These are phyloP conservation scores for Ceratocystis destructans DNA, from an alignment of 2,329 filamentous ascomycete genomes.

Conservation along the genomic window DNA sequence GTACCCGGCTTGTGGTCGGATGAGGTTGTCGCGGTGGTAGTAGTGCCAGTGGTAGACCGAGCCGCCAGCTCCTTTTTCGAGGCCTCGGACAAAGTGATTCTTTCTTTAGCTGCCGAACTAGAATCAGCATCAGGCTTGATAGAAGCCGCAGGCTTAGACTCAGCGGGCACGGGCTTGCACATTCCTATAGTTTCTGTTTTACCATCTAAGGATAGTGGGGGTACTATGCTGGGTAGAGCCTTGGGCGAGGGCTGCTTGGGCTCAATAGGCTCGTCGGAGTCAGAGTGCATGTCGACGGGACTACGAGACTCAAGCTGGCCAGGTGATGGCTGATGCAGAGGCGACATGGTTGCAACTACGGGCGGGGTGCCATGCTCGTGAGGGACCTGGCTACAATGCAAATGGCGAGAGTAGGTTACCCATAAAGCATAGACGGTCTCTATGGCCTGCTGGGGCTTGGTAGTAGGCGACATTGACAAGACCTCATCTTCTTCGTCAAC, in stretches of 20 bases:
- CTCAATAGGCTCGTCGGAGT: conserved; percentile 16
- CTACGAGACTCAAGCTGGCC: conserved; percentile 39
- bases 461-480: background rate
- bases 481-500: conserved; percentile 34
- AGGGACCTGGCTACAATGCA: conserved; percentile 58
- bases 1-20: conserved; percentile 46
- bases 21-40: conserved; percentile 22
- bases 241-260: conserved; percentile 28
- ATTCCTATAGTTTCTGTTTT: background rate
- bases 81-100: background rate
- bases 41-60: background rate
- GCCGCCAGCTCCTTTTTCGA: background rate
- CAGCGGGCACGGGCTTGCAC: background rate
- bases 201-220: conserved; percentile 13
- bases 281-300: conserved; percentile 18
- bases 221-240: background rate
- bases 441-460: conserved; percentile 32
- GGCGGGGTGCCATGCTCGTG: conserved; percentile 46
- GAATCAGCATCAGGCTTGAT: background rate
- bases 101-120: background rate
- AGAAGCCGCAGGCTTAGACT: background rate
- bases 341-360: conserved; percentile 52
- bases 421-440: conserved; percentile 90
- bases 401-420: conserved; percentile 90
- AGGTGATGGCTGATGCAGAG: conserved; percentile 64